Conservation (phyloP, 768 basidiomycete species). For the Calocybe cyanea region DNA sequence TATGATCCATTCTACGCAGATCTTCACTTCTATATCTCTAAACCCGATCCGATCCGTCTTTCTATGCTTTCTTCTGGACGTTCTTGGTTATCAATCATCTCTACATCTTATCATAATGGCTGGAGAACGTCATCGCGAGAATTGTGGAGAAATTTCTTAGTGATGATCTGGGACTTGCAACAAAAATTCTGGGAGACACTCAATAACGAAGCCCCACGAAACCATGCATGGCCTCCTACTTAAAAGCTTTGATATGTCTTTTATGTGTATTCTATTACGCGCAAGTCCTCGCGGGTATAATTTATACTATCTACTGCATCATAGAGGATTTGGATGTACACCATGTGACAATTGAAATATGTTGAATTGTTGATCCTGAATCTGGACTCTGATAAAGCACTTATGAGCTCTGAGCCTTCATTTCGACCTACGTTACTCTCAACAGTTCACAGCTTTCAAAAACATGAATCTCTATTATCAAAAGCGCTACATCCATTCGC, state of each 20-base stretch:
- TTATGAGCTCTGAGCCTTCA: conserved; percentile 18
- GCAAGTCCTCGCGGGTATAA: conserved; percentile 7
- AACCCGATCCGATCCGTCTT: conserved; percentile 37
- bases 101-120: conserved; percentile 37
- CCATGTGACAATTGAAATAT: neutral
- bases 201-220: conserved; percentile 27
- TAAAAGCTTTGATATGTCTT: conserved; percentile 13
- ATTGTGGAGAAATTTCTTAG: conserved; percentile 32
- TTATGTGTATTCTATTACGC: conserved; percentile 3
- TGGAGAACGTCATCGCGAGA: conserved; percentile 34
- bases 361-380: neutral
- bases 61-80: conserved; percentile 27
- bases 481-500: conserved; percentile 44
- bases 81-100: conserved; percentile 29
- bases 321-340: neutral
- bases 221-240: conserved; percentile 36
- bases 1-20: conserved; percentile 79
- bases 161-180: conserved; percentile 31
- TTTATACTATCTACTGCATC: conserved; percentile 7
- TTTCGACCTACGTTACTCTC: conserved; percentile 36
- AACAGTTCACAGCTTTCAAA: conserved; percentile 37
- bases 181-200: conserved; percentile 41
- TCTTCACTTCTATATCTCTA: conserved; percentile 50
- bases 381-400: neutral
- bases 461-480: conserved; percentile 30